Evolutionary conservation across 768 basidiomycete genomes (phyloP), one percentile per base, ranked within the genome.

Genomic region (Amanita exitialis): DNA sequence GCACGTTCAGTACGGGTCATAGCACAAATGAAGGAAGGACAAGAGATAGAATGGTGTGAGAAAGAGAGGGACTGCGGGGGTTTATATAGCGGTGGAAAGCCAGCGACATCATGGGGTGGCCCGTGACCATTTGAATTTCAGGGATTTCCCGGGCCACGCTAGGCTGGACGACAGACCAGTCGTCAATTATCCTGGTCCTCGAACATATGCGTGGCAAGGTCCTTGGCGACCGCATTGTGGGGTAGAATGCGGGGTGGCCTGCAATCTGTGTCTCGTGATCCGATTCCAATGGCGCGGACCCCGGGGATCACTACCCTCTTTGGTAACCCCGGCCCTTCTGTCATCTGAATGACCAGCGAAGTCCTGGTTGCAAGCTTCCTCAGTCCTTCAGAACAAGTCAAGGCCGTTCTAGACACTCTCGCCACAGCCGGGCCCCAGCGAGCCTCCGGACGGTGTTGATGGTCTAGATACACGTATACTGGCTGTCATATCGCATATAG

Each of bases 1-100:
- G 87, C 73, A 59, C 88, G 86, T 57, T 75, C 81, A 47, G 88
- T 90, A 60, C 88, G 86, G 53, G 87, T 90, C 87, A 90, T 90
- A 43, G 48, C 23, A 30, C 9, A 6, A 3, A 3, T 32, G 4
- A 10, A 34, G 35, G 20, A 13, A 39, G 46, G 13, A 34, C 55
- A 38, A n/a, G 37, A 49, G 16, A 44, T 44, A 25, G 36, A n/a
- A 15, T 49, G 30, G 42, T 7, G 28, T 47, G 10, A 35, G 53
- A 46, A 42, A 35, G 46, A 41, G 42, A 38, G 39, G 7, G 44
- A 52, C 35, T 44, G 49, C 21, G 12, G 30, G 41, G 50, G 50
- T 36, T 32, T 51, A 44, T 51, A 51, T 44, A 51, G 28, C 12
- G 21, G 21, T 27, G 41, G 28, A 35, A 16, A 27, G 23, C 8